Evolutionary conservation across 1,284 basidiomycete genomes (phyloP), one percentile per base, ranked within the genome.

Genomic region (Exobasidium cylindrosporum): DNA sequence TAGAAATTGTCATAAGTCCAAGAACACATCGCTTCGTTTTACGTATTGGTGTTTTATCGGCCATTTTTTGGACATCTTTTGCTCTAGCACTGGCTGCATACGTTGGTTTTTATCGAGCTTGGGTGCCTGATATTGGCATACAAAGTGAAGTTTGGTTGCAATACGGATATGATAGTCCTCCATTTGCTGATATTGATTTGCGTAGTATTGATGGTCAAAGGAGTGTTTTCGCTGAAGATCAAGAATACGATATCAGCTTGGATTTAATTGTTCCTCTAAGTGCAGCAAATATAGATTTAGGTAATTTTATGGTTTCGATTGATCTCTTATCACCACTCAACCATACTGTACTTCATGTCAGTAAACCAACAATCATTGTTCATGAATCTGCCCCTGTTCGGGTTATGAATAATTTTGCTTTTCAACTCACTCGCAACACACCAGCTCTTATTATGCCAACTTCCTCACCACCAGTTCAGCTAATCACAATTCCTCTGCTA

Each of bases 231-330:
- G 68, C 67, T 4, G 62, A 69, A 7, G 75, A 77, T 43, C 70
- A 74, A 49, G 67, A 67, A n/a, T 79, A 79, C 65, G 76, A 79
- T 28, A 67, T 78, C 29, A 70, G 71, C 6, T 62, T 79, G 31
- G 77, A 78, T 43, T 57, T 79, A 11, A 62, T 59, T n/a, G 69
- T 79, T 2, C 75, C 76, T 0, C 60, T 73, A 57, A 70, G 71
- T 26, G 65, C 70, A 44, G 69, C 76, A 23, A 77, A 76, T 54
- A 54, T 77, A 4, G 74, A 76, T 31, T 66, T 76, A 4, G 73
- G 75, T 59, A 77, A 78, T 57, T 74, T 77, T 45, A 78, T 77
- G 75, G 69, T 74, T 32, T 63, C 67, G 26, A 56, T 78, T 4
- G 65, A 70, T 28, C 69, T 78, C 26, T 24, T 58, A 21, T 59